A percentile compares a stretch with the other conserved stretches of the same genome.
phyloP scores from a whole-genome alignment of 208 protist genomes.

The Trypanosomatidae sp. region DNA sequence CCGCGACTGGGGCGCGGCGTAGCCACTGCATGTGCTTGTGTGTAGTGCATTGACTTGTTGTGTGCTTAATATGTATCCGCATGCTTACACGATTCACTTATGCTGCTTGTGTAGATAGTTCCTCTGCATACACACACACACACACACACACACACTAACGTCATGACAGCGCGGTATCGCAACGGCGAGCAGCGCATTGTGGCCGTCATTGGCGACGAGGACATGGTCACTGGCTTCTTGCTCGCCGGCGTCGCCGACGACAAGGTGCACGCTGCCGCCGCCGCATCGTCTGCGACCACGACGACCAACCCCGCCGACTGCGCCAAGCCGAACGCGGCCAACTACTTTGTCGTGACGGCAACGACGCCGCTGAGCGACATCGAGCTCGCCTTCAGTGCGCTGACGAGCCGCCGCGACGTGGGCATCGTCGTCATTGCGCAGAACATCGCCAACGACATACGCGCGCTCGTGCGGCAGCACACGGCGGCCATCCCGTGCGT shows the following conservation, averaged over 20 bases:
- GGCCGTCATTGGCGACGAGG: slow-evolving; percentile 90
- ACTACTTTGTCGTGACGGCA: slow-evolving; percentile 88
- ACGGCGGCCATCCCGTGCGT: slow-evolving; percentile 87
- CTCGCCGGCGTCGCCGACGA: slow-evolving; percentile 92
- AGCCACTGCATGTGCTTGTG: neutral
- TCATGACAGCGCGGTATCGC: slow-evolving; percentile 21
- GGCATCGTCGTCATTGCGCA: slow-evolving; percentile 94
- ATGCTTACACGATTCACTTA: neutral
- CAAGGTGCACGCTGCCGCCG: slow-evolving; percentile 10
- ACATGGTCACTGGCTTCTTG: slow-evolving; percentile 95
- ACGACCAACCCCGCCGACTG: neutral
- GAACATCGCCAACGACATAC: slow-evolving; percentile 93
- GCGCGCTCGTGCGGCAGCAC: slow-evolving; percentile 89
- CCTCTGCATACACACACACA: neutral
- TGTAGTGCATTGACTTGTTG: neutral
- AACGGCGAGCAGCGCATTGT: slow-evolving; percentile 76
- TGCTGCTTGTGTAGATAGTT: neutral
- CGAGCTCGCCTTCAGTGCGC: slow-evolving; percentile 87
- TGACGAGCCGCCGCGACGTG: slow-evolving; percentile 84
- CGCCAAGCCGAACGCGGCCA: slow-evolving; percentile 17
- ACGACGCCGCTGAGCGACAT: slow-evolving; percentile 86
- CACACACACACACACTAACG: slow-evolving; percentile 5
- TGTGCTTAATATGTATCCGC: neutral
- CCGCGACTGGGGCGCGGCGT: neutral
- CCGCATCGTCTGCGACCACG: neutral